phyloP scores from a whole-genome alignment of 75 land plant species.

The Pinus taeda region DNA sequence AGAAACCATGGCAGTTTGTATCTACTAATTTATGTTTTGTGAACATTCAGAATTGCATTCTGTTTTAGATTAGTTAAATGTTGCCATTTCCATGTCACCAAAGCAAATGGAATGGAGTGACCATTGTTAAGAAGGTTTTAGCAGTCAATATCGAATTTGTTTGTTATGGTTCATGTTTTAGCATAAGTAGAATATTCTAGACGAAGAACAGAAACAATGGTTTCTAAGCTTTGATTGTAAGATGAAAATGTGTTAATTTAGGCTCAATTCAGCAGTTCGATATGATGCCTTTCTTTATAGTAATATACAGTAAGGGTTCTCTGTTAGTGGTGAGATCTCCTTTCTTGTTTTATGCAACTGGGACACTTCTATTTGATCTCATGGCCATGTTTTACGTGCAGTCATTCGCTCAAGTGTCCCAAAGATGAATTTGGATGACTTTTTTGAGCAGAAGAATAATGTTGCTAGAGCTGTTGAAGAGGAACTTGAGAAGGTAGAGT shows the following conservation, averaged over 20 bases:
- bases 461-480: constrained; percentile 52
- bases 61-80: background rate
- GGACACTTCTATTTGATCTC: background rate
- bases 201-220: background rate
- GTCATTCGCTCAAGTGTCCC: constrained; percentile 64
- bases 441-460: constrained; percentile 65
- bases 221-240: background rate
- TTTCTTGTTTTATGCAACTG: background rate
- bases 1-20: background rate
- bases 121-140: background rate
- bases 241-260: background rate
- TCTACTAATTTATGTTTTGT: background rate
- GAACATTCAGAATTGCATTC: background rate
- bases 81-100: background rate
- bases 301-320: background rate
- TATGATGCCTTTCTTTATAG: background rate
- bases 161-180: background rate
- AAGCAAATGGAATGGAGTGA: background rate
- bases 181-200: background rate
- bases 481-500: constrained; percentile 53
- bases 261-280: background rate
- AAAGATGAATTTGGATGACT: constrained; percentile 57
- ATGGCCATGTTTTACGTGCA: constrained; percentile 10
- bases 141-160: background rate
- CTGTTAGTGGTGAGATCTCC: background rate